Evolutionary conservation across 1,284 basidiomycete genomes (phyloP).

Genomic region (Sanghuangporus sanghuang): DNA sequence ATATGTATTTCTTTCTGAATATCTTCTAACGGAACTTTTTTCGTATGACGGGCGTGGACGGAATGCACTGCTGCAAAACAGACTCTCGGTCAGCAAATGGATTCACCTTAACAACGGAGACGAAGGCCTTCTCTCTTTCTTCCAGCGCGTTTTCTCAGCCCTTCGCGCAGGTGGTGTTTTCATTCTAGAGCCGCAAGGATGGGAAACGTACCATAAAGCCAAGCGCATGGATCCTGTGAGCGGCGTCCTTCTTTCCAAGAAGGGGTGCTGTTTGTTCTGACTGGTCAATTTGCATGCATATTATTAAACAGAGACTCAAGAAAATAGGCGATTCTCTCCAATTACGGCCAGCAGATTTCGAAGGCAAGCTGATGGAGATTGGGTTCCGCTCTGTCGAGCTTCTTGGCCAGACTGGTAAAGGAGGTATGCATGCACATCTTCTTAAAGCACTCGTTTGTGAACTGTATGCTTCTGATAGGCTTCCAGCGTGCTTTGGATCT

Average conservation of each 20-base stretch:
- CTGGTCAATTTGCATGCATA: neutral
- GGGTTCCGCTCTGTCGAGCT: slow-evolving; percentile 54
- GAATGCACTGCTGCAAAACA: slow-evolving; percentile 25
- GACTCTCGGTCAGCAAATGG: slow-evolving; percentile 83
- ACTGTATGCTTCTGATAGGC: slow-evolving; percentile 27
- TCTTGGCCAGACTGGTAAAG: slow-evolving; percentile 52
- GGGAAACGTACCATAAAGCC: slow-evolving; percentile 74
- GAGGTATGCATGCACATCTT: slow-evolving; percentile 35
- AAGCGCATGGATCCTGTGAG: slow-evolving; percentile 57
- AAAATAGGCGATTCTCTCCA: slow-evolving; percentile 49
- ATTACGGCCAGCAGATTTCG: slow-evolving; percentile 59
- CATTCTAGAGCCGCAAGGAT: slow-evolving; percentile 73
- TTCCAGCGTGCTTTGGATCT: slow-evolving; percentile 46
- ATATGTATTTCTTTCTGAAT: neutral
- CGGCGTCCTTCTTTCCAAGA: neutral
- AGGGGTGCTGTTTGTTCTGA: neutral
- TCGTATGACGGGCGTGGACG: neutral
- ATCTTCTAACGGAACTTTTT: neutral
- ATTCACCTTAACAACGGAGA: slow-evolving; percentile 78
- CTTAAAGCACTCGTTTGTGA: neutral
- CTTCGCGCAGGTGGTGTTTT: slow-evolving; percentile 57
- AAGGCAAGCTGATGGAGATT: slow-evolving; percentile 43
- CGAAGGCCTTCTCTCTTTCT: slow-evolving; percentile 57
- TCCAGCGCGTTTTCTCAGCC: slow-evolving; percentile 50
- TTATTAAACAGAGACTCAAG: slow-evolving; percentile 40